These are phyloP conservation scores for Nakaseomyces uthaithaninus DNA, from an alignment of 1,139 yeast genomes.

Conservation along the genomic window DNA sequence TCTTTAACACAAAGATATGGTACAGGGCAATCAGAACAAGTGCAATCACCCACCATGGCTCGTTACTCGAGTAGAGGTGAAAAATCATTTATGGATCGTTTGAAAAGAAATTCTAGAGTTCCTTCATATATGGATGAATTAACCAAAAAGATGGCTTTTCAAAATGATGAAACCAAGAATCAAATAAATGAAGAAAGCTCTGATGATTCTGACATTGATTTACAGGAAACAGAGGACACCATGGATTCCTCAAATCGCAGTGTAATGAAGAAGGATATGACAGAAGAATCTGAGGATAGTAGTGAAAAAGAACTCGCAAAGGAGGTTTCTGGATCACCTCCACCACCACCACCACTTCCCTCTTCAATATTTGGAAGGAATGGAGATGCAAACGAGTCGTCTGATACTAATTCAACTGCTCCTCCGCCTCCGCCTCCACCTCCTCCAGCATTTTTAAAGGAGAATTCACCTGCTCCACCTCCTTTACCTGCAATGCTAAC, in stretches of 20 bases:
- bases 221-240: background rate
- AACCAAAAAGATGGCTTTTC: slow-evolving; percentile 39
- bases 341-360: slow-evolving; percentile 27
- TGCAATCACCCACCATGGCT: slow-evolving; percentile 7
- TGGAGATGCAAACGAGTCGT: background rate
- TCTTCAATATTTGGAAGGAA: slow-evolving; percentile 17
- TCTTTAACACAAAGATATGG: slow-evolving; percentile 30
- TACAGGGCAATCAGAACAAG: slow-evolving; percentile 19
- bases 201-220: background rate
- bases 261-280: background rate
- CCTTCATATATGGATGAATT: slow-evolving; percentile 48
- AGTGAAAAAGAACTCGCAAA: slow-evolving; percentile 12
- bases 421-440: slow-evolving; percentile 28
- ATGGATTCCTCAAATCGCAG: background rate
- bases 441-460: slow-evolving; percentile 11
- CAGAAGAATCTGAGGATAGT: slow-evolving; percentile 8
- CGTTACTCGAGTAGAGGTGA: slow-evolving; percentile 13
- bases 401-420: slow-evolving; percentile 17
- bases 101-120: slow-evolving; percentile 22
- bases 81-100: slow-evolving; percentile 27
- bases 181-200: background rate
- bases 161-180: slow-evolving; percentile 8
- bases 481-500: slow-evolving; percentile 34
- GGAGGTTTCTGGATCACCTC: slow-evolving; percentile 21
- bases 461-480: slow-evolving; percentile 13